Evolutionary conservation across 768 basidiomycete species (phyloP), one percentile per base, ranked within the genome.

Genomic region (Lactarius akahatsu): DNA sequence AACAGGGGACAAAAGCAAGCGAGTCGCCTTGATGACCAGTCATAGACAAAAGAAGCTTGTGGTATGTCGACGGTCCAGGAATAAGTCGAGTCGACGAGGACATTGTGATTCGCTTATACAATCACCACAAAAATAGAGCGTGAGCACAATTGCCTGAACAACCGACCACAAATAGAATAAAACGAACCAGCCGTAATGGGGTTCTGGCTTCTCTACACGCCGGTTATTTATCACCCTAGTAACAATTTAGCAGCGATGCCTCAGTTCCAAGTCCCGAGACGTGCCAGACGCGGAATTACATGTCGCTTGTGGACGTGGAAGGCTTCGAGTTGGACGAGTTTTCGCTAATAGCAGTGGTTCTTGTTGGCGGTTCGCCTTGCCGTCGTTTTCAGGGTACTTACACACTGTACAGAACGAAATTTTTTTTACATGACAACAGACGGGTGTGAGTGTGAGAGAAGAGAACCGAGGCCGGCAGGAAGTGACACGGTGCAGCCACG

Each of bases 401-500:
- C n/a, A n/a, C 28, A 30, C 28, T 30, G 36, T 38, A 13, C 36
- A 38, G 11, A 38, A 13, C 11, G 36, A 36, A 30, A 4, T 30
- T 2, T 32, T 32, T 32, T 40, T 40, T 40, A 16, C 40, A 15
- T 40, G 40, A 40, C 40, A 40, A 40, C 38, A 40, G 5, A 41
- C 16, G 20, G 6, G n/a, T 10, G 47, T 10, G 47, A 50, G 23
- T n/a, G n/a, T n/a, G n/a, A n/a, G n/a, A n/a, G n/a, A n/a, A 50
- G 4, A 7, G 11, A 20, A 40, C 40, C 40, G 52, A 28, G 18
- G 4, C 26, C 10, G 26, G 28, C 26, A 28, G 0, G 54, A 30
- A 20, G 30, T 28, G 30, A 30, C 55, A 54, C 58, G 18, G 32
- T 56, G 34, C 38, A 50, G 28, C 23, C 66, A 67, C 66, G 66